A percentile compares a stretch with the other conserved stretches of the same genome.
phyloP scores from a whole-genome alignment of 331 rosid genomes.

The Erythrophleum ivorense region DNA sequence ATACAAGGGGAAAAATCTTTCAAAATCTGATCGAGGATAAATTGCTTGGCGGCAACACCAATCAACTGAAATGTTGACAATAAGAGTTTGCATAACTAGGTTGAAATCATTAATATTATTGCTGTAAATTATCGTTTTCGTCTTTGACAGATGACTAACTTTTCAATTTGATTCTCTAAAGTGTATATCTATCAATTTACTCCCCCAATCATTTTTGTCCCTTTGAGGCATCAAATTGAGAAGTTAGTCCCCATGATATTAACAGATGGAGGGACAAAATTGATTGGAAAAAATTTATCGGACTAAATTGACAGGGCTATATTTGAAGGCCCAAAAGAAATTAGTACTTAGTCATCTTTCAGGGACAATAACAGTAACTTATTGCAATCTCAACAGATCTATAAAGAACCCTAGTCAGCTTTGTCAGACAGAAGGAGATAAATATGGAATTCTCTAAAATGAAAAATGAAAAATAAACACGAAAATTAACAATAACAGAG shows the following conservation, averaged over 20 bases:
- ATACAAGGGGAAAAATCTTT: not conserved
- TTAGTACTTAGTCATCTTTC: not conserved
- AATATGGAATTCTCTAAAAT: not conserved
- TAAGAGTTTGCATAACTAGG: not conserved
- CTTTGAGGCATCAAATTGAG: not conserved
- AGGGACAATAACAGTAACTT: not conserved
- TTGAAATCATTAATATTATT: not conserved
- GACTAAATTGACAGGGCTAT: not conserved
- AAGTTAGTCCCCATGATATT: no score
- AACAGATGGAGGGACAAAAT: no score
- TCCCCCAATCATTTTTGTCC: not conserved
- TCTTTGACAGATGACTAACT: not conserved
- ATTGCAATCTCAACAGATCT: not conserved
- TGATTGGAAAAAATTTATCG: not conserved
- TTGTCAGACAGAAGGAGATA: not conserved
- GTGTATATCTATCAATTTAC: not conserved
- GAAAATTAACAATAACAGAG: slow-evolving; percentile 26
- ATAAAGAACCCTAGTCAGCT: not conserved
- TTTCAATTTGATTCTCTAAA: not conserved
- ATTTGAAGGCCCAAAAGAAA: not conserved
- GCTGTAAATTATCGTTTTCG: not conserved
- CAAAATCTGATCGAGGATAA: not conserved
- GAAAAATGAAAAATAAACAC: not conserved
- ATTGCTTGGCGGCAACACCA: not conserved
- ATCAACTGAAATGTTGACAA: slow-evolving; percentile 2